A percentile compares a stretch with the other conserved stretches of the same genome.
phyloP scores from a whole-genome alignment of 805 yeast species.

The Clavispora asparagi region DNA sequence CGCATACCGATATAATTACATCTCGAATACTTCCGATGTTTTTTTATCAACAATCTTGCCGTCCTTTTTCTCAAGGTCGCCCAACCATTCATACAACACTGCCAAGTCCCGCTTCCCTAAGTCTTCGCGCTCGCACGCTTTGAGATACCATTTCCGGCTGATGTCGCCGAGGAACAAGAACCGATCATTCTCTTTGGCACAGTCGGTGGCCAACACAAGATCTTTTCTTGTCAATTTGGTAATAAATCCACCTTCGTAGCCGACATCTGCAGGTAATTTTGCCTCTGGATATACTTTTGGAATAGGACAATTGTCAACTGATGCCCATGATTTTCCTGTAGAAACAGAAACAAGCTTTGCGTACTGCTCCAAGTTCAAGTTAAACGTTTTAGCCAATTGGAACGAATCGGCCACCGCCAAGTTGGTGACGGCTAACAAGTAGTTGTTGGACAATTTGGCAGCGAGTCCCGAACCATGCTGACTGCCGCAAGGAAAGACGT shows the following conservation, averaged over 20 bases:
- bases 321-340: constrained; percentile 52
- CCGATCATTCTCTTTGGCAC: constrained; percentile 30
- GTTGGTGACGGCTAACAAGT: constrained; percentile 48
- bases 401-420: constrained; percentile 53
- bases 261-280: constrained; percentile 40
- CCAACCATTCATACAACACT: constrained; percentile 41
- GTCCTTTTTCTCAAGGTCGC: constrained; percentile 23
- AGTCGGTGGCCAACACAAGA: constrained; percentile 37
- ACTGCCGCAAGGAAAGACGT: constrained; percentile 44
- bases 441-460: constrained; percentile 51
- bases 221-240: constrained; percentile 43
- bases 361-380: constrained; percentile 42
- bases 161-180: constrained; percentile 36
- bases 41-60: constrained; percentile 13
- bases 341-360: constrained; percentile 47
- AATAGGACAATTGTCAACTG: constrained; percentile 51
- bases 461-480: constrained; percentile 49
- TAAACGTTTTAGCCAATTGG: constrained; percentile 46
- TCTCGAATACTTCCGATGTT: constrained; percentile 10
- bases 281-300: constrained; percentile 40
- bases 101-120: constrained; percentile 38
- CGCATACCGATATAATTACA: neutral
- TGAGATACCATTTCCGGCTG: constrained; percentile 36
- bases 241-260: constrained; percentile 45
- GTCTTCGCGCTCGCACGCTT: constrained; percentile 38